Base-by-base conservation (phyloP, 306 rosid species). In the Quercus gilva region DNA sequence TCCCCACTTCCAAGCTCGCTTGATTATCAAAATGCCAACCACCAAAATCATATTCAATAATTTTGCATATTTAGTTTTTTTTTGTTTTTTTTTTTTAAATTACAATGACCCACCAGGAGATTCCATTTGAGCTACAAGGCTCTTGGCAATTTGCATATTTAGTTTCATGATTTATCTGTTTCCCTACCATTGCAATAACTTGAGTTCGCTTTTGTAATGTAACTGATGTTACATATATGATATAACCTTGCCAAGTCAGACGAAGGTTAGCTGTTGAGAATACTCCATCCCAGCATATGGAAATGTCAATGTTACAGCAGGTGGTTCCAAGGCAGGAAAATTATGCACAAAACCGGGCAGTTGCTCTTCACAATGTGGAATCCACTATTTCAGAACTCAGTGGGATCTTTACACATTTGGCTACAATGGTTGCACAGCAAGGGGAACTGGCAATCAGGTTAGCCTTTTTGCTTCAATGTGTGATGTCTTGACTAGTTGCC, bases 371-470 rank as follows among this genome's bases (percentile, higher is more conserved):
- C 74, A 94, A 88, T 78, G 98, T 94, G 76, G 98, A 94, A 84
- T 94, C 97, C 73, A 94, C 98, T 29, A 94, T 94, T 76, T 85
- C 98, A 2, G 98, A 94, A 85, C 94, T 94, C 65, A 85, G 98
- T 87, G 97, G 98, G 77, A 92, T 94, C 78, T 94, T 94, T 84
- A 63, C 97, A 7, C 87, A 94, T 85, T 86, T 94, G 92, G 97
- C 98, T 76, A 92, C 98, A 25, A 94, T 94, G 98, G 98, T 94
- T 82, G 92, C 97, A 45, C 97, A 94, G 55, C 97, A 94, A 91
- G 97, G 99, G 85, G 97, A 94, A 81, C 88, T 94, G 73, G 99
- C 99, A 70, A 94, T 94, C 89, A 90, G 99, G 99, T 92, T 89
- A n/a, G 20, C 69, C 60, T 10, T 74, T 73, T 86, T 21, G 73